These are phyloP conservation scores for Neurospora sp. DNA, from an alignment of 495 filamentous ascomycete species.

Conservation along the genomic window DNA sequence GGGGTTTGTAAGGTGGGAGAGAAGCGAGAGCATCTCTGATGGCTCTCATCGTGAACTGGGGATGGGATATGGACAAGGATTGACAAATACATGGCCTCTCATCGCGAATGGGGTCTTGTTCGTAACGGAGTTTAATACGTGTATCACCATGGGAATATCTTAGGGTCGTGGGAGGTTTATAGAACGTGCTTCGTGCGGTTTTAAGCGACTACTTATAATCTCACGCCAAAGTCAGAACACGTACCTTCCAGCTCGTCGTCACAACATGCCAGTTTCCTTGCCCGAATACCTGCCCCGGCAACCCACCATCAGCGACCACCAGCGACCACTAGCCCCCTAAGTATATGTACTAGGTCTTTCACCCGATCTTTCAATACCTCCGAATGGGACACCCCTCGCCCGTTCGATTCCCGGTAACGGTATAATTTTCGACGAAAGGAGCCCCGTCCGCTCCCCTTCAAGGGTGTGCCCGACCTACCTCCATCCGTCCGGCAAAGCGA, in stretches of 20 bases:
- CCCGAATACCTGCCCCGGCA: not conserved
- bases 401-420: too few species aligned
- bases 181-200: not conserved
- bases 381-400: not conserved
- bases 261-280: not conserved
- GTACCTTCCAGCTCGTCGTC: not conserved
- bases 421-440: too few species aligned
- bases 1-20: too few species aligned
- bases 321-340: not conserved
- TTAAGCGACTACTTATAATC: not conserved
- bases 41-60: not conserved
- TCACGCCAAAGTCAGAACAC: not conserved
- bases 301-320: not conserved
- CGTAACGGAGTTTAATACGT: not conserved
- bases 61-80: not conserved
- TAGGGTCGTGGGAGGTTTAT: not conserved
- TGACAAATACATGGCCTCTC: rapidly evolving
- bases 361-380: not conserved
- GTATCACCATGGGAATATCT: not conserved
- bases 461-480: too few species aligned
- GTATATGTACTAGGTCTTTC: not conserved
- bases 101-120: not conserved
- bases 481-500: not conserved
- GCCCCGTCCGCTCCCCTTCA: too few species aligned
- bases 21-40: too few species aligned